Evolutionary conservation across 1,284 basidiomycete species (phyloP), one percentile per base, ranked within the genome.

Genomic region (Entoloma clypeatum): DNA sequence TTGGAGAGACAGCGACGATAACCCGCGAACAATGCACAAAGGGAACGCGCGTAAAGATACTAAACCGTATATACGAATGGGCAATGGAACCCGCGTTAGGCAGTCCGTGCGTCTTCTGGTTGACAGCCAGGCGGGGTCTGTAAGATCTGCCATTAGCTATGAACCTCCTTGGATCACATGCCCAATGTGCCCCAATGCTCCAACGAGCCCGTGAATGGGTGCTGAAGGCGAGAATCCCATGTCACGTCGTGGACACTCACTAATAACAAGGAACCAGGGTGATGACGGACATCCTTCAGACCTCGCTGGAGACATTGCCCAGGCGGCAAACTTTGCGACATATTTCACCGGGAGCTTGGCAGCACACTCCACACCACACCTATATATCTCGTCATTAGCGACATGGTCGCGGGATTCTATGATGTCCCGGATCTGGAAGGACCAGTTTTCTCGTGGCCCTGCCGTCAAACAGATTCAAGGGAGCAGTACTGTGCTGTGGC

Each of bases 281-380:
- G 11, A 38, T 7, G n/a, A 41, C 5, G 22, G n/a, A 1, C 19
- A 22, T 22, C 0, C n/a, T 5, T 22, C 18, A 24, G 4, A 28
- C 11, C 36, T 54, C 8, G 36, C 39, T 3, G 13, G 40, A 8
- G 7, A 49, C 1, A 17, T 56, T 5, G 3, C 3, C 10, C 55
- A 57, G 11, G 41, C 45, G 21, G 40, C 40, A 4, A 41, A 39
- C 16, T 56, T 58, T 44, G 32, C 48, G 16, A 17, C 40, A 5
- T 45, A 52, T 39, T 55, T 57, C 43, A 40, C 37, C 27, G 45
- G 36, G 6, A 51, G 50, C 27, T 7, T 18, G 16, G 48, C 50
- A 5, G 23, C 41, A 3, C 5, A 22, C 7, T 49, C 44, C 8
- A 50, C 44, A 11, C 40, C n/a, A n/a, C 48, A 59, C 49, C 29